Base-by-base conservation (phyloP, 305 asterid genomes). In the Rubia tinctorum region DNA sequence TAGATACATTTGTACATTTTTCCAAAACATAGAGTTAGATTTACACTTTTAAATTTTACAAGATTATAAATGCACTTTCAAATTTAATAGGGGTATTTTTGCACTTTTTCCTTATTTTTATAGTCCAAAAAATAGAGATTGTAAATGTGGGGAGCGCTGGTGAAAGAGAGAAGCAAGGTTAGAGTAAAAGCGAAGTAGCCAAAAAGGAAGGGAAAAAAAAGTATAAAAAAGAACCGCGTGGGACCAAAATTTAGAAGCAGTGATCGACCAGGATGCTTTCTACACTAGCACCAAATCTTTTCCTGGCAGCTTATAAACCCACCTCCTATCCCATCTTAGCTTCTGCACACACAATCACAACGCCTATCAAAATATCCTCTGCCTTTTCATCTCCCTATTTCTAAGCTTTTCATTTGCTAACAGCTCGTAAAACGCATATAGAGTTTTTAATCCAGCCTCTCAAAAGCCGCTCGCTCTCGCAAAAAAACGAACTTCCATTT, bases 401-500 rank as follows among this genome's bases (percentile, higher is more conserved):
- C 40, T 30, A 42, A 58, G 30, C 30, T 20, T 20, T 20, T 20
- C 45, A 49, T 20, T 11, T 18, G 39, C 69, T 18, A 55, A 69
- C 22, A 34, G 1, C 63, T 20, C 62, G 62, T 55, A 70, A 64
- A 53, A 78, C 73, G 68, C 15, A 40, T 64, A 58, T 71, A 51
- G 67, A 75, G n/a, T n/a, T 71, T 70, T 39, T 56, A 62, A 25
- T 53, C 53, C 59, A 10, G 27, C 34, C 12, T 37, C 69, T n/a
- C 40, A 25, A 8, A 55, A 44, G 73, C 80, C 76, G 80, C 83
- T 76, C 83, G 80, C 83, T 76, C 80, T 63, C 78, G 49, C 42
- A 17, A 27, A 25, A 64, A 18, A 64, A 63, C 15, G 8, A 15
- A 43, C 18, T 58, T 34, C 20, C 1, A 7, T 62, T 30, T 13